phyloP scores from a whole-genome alignment of 2,329 filamentous ascomycete genomes.

The Epichloe baconii region DNA sequence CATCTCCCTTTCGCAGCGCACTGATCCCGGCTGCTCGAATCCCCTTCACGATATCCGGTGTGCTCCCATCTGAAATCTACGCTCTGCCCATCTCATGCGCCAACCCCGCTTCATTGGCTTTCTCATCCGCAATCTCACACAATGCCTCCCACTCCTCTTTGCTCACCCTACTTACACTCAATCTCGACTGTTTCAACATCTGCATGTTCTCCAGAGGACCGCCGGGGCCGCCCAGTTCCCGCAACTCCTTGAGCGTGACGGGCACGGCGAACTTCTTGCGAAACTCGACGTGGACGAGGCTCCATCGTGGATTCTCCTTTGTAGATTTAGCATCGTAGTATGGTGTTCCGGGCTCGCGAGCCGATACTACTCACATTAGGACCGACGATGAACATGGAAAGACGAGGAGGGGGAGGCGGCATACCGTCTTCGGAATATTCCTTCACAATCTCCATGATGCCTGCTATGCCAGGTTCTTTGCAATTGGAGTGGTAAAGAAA shows the following conservation, averaged over 20 bases:
- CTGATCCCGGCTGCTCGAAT: neutral
- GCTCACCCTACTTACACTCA: slow-evolving; percentile 66
- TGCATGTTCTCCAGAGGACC: slow-evolving; percentile 62
- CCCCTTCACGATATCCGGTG: neutral
- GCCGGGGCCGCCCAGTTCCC: slow-evolving; percentile 43
- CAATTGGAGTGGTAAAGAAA: slow-evolving; percentile 95
- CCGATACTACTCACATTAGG: slow-evolving; percentile 15
- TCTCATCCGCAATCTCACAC: slow-evolving; percentile 35
- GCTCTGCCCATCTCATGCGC: slow-evolving; percentile 18
- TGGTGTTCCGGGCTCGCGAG: slow-evolving; percentile 30
- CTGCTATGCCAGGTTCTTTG: slow-evolving; percentile 77
- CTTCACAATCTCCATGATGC: slow-evolving; percentile 76
- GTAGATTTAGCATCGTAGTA: slow-evolving; percentile 75
- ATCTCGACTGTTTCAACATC: slow-evolving; percentile 64
- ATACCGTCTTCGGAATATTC: slow-evolving; percentile 70
- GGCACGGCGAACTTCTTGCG: slow-evolving; percentile 65
- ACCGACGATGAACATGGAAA: neutral
- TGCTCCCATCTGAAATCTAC: neutral
- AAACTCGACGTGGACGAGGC: slow-evolving; percentile 78
- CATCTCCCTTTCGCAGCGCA: neutral
- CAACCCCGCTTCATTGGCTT: slow-evolving; percentile 25
- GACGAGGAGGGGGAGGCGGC: slow-evolving; percentile 11
- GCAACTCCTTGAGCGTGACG: slow-evolving; percentile 59
- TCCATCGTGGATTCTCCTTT: slow-evolving; percentile 51
- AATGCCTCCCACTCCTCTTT: slow-evolving; percentile 53